Base-by-base conservation (phyloP, 78 protist genomes). In the Dictyostelium intermedium region DNA sequence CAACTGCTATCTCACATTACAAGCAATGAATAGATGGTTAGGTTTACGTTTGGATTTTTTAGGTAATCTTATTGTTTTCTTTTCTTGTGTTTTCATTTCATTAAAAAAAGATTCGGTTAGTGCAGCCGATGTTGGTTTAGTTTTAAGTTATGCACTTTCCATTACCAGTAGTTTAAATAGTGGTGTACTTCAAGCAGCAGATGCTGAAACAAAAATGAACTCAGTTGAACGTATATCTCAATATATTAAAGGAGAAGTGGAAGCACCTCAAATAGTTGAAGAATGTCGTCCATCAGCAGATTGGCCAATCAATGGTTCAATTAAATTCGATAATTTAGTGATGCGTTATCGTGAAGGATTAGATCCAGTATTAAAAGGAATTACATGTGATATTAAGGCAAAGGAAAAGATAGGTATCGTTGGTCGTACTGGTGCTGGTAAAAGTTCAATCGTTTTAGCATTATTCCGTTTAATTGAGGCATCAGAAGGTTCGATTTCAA, bases 371-470 rank as follows among this genome's bases (percentile, higher is more conserved):
- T 69, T 98, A 35, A 34, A 60, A 18, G 98, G 93, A 37, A 53
- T 98, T 39, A 5, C 32, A 18, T 37, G 96, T 50, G 74, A 18
- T 23, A 76, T 98, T 18, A 50, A 82, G 6, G 72, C 98, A 18
- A 82, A 91, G 13, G 97, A 96, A 84, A 97, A 97, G 94, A 37
- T 98, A 56, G 99, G 99, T 56, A 81, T 98, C 77, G 98, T 97
- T 8, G 99, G 99, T 14, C 95, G 99, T 41, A 98, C 99, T 11
- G 99, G 99, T 45, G 92, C 98, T 3, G 99, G 99, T 60, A 98
- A 98, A 97, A 83, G 97, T 25, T 66, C 92, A 25, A 61, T 98
- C 35, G 69, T 96, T 7, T 77, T 92, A 1, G 98, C 97, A 9
- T 92, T 98, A 61, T 95, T 98, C 91, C 96, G 99, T 34, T 10